Evolutionary conservation across 208 protist genomes (phyloP), one percentile per base, ranked within the genome.

Genomic region (Wallacemonas collosoma): DNA sequence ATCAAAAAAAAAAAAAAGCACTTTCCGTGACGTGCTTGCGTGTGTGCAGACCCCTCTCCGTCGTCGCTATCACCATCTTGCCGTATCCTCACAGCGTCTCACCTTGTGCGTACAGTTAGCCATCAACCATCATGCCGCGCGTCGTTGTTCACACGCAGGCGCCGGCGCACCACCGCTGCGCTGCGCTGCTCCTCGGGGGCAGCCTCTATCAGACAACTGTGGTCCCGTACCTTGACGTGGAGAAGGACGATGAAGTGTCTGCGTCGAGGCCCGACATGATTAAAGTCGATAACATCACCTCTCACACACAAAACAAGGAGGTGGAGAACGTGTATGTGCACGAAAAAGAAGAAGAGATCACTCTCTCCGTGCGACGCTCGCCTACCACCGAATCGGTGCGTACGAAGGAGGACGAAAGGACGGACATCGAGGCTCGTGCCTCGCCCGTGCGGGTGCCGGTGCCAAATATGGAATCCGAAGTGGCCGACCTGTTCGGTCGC

Each of bases 381-480:
- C 26, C 26, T 26, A 26, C 26, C 26, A 26, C 26, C 26, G 26
- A 26, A 26, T 26, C 26, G 26, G 26, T 26, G 26, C 0, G 26
- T 26, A 26, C 26, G 26, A 26, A 26, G 26, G 45, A 50, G 45
- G 45, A 50, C 45, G 45, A 50, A 12, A 38, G 36, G 7, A 62
- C 38, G 36, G 14, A n/a, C 38, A 3, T 3, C 6, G 56, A 58
- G 6, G 15, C 35, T 7, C 35, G 54, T 17, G 9, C 15, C 54
- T 11, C 35, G 17, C 15, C 26, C 35, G 15, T 3, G 14, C 60
- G 0, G 5, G 68, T 79, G 45, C 40, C 38, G 35, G 50, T 79
- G 62, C 75, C 69, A 9, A 56, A 72, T 48, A 57, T 79, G 71
- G 71, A 74, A 63, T n/a, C n/a, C 4, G 67, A 71, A 14, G 66